Conservation (phyloP, 805 yeast genomes). For the Kazachstania taianensis region DNA sequence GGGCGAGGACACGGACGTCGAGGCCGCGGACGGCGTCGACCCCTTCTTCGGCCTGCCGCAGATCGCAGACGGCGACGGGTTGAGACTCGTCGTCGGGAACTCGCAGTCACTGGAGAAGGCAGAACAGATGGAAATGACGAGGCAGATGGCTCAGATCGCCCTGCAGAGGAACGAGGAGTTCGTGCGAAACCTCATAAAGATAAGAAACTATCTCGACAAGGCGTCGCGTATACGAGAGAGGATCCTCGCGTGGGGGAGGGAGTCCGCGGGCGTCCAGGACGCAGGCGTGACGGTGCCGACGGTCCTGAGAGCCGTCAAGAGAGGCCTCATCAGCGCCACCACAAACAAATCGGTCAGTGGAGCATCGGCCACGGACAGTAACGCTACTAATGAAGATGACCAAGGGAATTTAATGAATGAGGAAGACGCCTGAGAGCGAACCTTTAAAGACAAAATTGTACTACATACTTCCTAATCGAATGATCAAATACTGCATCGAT, state of each 20-base stretch:
- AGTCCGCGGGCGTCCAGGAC: constrained; percentile 59
- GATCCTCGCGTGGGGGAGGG: constrained; percentile 75
- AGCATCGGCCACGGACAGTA: constrained; percentile 4
- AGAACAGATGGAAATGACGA: constrained; percentile 55
- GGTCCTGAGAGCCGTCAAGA: constrained; percentile 27
- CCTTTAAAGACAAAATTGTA: background rate
- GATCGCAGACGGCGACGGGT: constrained; percentile 11
- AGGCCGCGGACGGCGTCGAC: constrained; percentile 31
- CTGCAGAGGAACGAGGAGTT: constrained; percentile 81
- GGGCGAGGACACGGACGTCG: constrained; percentile 1
- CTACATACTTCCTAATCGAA: too few relatives aligned
- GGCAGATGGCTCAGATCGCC: constrained; percentile 68
- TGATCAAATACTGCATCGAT: too few relatives aligned
- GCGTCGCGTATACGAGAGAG: constrained; percentile 67
- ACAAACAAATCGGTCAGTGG: constrained; percentile 24
- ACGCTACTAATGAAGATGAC: constrained; percentile 2
- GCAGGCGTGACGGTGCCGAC: constrained; percentile 33
- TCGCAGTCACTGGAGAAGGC: constrained; percentile 15
- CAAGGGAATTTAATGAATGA: too few relatives aligned
- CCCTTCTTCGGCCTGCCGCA: constrained; percentile 60
- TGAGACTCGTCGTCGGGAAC: constrained; percentile 4
- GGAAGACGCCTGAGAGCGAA: background rate
- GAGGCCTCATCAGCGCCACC: constrained; percentile 30
- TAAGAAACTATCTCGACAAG: constrained; percentile 66
- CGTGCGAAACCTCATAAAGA: constrained; percentile 61